Evolutionary conservation across 1,284 basidiomycete genomes (phyloP).

Genomic region (Puccinia novopanici): DNA sequence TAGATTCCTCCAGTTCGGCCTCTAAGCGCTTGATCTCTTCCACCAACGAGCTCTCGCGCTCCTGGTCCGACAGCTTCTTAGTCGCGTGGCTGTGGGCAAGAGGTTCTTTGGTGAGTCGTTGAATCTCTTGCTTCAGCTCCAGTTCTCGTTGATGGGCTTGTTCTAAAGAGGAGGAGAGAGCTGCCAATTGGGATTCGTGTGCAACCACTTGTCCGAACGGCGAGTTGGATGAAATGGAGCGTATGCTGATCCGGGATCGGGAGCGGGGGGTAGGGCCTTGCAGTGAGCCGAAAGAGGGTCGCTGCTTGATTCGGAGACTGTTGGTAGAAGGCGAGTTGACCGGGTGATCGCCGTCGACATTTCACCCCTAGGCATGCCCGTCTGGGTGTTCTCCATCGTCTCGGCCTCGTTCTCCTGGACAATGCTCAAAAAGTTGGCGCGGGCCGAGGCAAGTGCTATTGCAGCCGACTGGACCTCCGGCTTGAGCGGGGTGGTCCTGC

Average conservation of each 20-base stretch:
- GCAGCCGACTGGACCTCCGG: conserved; percentile 30
- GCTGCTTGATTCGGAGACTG: not conserved
- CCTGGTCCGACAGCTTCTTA: not conserved
- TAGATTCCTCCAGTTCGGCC: conserved; percentile 7
- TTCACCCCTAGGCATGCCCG: not conserved
- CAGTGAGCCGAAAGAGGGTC: not conserved
- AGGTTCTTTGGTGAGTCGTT: not conserved
- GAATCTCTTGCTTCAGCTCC: conserved; percentile 21
- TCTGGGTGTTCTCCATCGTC: too few species aligned
- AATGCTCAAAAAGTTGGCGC: conserved; percentile 35
- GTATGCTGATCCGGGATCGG: not conserved
- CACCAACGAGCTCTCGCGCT: conserved; percentile 27
- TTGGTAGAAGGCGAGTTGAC: not conserved
- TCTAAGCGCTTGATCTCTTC: conserved; percentile 45
- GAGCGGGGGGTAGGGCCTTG: not conserved
- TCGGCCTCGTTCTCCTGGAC: conserved; percentile 28
- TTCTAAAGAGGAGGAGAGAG: conserved; percentile 17
- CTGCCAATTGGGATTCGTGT: conserved; percentile 24
- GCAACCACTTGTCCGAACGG: not conserved
- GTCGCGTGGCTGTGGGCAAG: not conserved
- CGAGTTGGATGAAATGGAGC: not conserved
- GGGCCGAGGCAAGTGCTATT: conserved; percentile 37
- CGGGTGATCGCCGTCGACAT: not conserved
- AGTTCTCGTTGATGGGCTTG: conserved; percentile 16
- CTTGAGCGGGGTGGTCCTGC: conserved; percentile 26